These are phyloP conservation scores for Debaryomyces udenii DNA, from an alignment of 1,139 yeast genomes.

Conservation along the genomic window DNA sequence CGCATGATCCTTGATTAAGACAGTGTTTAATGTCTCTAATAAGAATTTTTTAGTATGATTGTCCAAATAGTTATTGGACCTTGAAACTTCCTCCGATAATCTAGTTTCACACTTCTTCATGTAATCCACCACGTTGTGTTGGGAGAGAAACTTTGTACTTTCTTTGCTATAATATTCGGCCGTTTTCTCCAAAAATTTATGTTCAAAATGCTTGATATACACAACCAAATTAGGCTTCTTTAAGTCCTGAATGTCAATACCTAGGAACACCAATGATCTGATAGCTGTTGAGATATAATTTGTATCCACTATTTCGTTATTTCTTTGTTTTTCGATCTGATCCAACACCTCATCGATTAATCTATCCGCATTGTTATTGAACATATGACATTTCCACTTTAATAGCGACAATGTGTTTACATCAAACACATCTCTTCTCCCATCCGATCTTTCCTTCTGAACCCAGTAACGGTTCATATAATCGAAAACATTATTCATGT, in stretches of 20 bases:
- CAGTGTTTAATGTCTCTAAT: constrained; percentile 73
- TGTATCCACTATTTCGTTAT: constrained; percentile 75
- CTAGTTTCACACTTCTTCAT: constrained; percentile 84
- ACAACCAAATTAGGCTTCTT: constrained; percentile 83
- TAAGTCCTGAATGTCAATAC: constrained; percentile 78
- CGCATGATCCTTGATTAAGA: constrained; percentile 79
- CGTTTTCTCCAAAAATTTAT: constrained; percentile 73
- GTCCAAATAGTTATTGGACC: constrained; percentile 79
- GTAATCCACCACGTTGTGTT: constrained; percentile 87
- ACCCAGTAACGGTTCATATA: constrained; percentile 98
- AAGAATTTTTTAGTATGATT: constrained; percentile 82
- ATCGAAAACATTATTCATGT: constrained; percentile 90
- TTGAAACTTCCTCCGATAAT: constrained; percentile 77
- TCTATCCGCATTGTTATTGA: constrained; percentile 60
- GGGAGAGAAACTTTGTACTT: constrained; percentile 63
- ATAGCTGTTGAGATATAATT: constrained; percentile 72
- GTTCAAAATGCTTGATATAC: constrained; percentile 79
- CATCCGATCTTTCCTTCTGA: constrained; percentile 92
- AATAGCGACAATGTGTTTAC: constrained; percentile 85
- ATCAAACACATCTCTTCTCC: constrained; percentile 88
- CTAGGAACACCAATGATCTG: constrained; percentile 77
- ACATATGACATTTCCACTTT: constrained; percentile 87
- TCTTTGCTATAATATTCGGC: constrained; percentile 72
- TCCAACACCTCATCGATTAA: constrained; percentile 74
- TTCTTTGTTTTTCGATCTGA: constrained; percentile 76